Evolutionary conservation across 2,329 filamentous ascomycete species (phyloP), one percentile per base, ranked within the genome.

Genomic region (Dendrostoma leiphaemia): DNA sequence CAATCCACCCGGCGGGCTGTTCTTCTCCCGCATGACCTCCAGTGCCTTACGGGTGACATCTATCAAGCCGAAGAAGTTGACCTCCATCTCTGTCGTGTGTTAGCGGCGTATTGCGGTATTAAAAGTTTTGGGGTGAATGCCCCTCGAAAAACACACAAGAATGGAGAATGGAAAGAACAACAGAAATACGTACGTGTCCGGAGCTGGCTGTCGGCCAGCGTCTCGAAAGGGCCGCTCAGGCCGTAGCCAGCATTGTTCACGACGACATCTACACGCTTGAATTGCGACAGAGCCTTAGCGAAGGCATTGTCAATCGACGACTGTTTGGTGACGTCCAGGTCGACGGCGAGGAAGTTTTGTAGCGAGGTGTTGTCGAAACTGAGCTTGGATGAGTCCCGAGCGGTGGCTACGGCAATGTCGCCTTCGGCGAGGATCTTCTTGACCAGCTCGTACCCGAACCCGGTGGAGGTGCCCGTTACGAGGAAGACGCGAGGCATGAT

Each of bases 381-480:
- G 28, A 79, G 67, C 24, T 69, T 68, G 3, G 67, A 61, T 0
- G 69, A 59, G 38, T 68, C 69, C 29, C 79, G 76, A 1, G 78
- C 74, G 0, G 77, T 79, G 2, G 79, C 80, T 38, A 82, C 67
- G 55, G 80, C 79, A 1, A 65, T 70, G 63, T 83, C 75, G 26
- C 77, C 77, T 26, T 71, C 69, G 2, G 65, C 62, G 6, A 82
- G 69, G 2, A 78, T 74, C 10, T 67, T 61, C 28, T 70, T 62
- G 28, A 74, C 73, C 26, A 82, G 74, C 6, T 69, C 65, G 5
- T 68, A 66, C 6, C 80, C 80, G 55, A 83, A 76, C 48, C 80
- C 79, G 17, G 73, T 78, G 21, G 77, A 78, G 43, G 72, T 72
- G 24, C 77, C 80, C 10, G 74, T 75, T 62, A 83, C 75, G 66